phyloP scores from a whole-genome alignment of 148 eudicot species.

The Diospyros lotus region DNA sequence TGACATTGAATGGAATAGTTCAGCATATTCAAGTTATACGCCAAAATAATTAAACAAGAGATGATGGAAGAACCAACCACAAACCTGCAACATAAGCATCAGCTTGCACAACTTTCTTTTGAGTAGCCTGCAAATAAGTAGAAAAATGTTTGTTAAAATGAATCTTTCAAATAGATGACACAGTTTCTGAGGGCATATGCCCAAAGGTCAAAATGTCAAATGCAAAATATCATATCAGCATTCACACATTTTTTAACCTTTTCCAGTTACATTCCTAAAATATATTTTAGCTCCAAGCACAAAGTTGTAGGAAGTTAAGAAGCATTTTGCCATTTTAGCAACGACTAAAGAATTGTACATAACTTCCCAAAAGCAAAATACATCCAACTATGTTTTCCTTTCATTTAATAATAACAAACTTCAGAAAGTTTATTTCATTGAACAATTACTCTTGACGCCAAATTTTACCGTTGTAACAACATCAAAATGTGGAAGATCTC shows the following conservation, averaged over 20 bases:
- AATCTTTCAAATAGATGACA: background rate
- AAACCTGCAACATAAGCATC: constrained; percentile 99
- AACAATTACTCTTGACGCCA: background rate
- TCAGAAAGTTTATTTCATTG: too few species aligned
- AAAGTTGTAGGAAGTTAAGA: background rate
- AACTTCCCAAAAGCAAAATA: background rate
- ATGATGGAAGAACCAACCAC: constrained; percentile 15
- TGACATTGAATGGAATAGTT: constrained; percentile 26
- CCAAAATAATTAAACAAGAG: background rate
- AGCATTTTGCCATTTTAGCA: background rate
- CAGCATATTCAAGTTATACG: constrained; percentile 5
- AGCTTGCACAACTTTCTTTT: constrained; percentile 80
- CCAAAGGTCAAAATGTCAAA: background rate
- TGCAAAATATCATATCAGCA: background rate
- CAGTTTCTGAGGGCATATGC: background rate
- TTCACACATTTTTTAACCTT: background rate
- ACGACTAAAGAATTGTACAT: background rate
- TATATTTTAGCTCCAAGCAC: background rate
- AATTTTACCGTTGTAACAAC: background rate
- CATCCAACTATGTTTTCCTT: background rate
- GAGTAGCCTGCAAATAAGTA: constrained; percentile 66
- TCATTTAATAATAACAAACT: background rate
- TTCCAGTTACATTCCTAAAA: background rate
- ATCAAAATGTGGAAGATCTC: background rate
- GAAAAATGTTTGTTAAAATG: too few species aligned